phyloP scores from a whole-genome alignment of 179 eudicot species.

The Beta macrorhiza region DNA sequence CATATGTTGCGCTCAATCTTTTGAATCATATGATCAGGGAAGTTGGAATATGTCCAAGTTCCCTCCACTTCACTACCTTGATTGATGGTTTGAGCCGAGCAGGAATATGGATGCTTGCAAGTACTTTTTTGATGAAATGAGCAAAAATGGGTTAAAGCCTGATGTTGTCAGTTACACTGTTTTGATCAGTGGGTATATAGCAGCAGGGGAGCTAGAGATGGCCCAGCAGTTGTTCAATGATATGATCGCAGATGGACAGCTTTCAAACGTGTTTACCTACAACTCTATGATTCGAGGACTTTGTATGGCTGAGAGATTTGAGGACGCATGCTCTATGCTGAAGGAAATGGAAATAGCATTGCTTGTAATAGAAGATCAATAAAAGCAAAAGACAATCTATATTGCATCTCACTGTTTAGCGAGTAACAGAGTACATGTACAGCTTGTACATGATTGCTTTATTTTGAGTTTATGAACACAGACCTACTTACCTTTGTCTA shows the following conservation, averaged over 20 bases:
- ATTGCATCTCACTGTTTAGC: too few relatives aligned
- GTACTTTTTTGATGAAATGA: constrained; percentile 77
- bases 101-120: constrained; percentile 80
- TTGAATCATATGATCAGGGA: constrained; percentile 73
- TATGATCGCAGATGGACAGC: constrained; percentile 62
- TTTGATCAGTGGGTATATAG: constrained; percentile 71
- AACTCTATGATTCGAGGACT: constrained; percentile 90
- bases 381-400: too few relatives aligned
- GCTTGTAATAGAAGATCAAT: too few relatives aligned
- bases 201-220: constrained; percentile 61
- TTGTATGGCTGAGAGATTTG: constrained; percentile 64
- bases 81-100: constrained; percentile 87
- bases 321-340: constrained; percentile 67
- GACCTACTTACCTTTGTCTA: too few relatives aligned
- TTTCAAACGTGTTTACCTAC: constrained; percentile 83
- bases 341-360: constrained; percentile 60
- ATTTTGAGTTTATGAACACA: too few relatives aligned
- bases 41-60: constrained; percentile 55
- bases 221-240: constrained; percentile 59
- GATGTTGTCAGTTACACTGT: constrained; percentile 83
- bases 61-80: constrained; percentile 78
- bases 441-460: too few relatives aligned
- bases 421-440: too few relatives aligned
- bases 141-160: constrained; percentile 56
- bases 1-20: constrained; percentile 63